phyloP scores from a whole-genome alignment of 1,284 basidiomycete genomes.

The Earliella scabrosa region DNA sequence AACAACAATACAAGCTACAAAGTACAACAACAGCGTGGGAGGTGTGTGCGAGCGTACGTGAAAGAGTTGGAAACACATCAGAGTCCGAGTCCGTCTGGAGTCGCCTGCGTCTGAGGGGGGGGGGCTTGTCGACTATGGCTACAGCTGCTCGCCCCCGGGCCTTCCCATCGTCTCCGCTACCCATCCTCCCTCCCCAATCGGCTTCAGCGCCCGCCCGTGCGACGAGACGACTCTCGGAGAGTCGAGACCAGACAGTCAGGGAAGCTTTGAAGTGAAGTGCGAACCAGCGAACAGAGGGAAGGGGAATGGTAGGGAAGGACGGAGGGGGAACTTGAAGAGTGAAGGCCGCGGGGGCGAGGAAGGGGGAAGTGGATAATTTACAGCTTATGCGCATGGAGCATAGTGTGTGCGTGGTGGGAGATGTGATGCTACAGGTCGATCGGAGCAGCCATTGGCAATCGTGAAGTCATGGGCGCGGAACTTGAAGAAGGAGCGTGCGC shows the following conservation, averaged over 20 bases:
- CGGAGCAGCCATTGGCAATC: constrained; percentile 6
- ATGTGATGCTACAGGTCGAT: constrained; percentile 11
- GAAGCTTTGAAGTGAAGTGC: not conserved
- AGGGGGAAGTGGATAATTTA: constrained; percentile 18
- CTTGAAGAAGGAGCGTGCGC: constrained; percentile 19
- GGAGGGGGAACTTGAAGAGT: no score
- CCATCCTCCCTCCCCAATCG: no score
- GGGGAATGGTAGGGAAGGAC: not conserved
- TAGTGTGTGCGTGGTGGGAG: not conserved
- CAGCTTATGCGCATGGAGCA: constrained; percentile 5
- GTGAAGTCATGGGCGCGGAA: not conserved
- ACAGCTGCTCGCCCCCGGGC: constrained; percentile 5
- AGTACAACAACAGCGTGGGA: not conserved
- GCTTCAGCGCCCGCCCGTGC: no score
- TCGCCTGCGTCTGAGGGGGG: constrained; percentile 19
- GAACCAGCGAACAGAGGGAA: constrained; percentile 5
- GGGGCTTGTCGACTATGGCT: constrained; percentile 13
- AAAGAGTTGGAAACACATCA: no score
- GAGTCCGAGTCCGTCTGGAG: constrained; percentile 7
- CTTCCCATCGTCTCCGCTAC: not conserved
- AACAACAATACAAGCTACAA: not conserved
- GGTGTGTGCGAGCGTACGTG: no score
- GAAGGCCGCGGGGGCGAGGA: not conserved
- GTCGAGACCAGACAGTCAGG: not conserved
- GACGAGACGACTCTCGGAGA: no score